Evolutionary conservation across 2,329 filamentous ascomycete species (phyloP), one percentile per base, ranked within the genome.

Genomic region (Coleophoma eucalyptorum): DNA sequence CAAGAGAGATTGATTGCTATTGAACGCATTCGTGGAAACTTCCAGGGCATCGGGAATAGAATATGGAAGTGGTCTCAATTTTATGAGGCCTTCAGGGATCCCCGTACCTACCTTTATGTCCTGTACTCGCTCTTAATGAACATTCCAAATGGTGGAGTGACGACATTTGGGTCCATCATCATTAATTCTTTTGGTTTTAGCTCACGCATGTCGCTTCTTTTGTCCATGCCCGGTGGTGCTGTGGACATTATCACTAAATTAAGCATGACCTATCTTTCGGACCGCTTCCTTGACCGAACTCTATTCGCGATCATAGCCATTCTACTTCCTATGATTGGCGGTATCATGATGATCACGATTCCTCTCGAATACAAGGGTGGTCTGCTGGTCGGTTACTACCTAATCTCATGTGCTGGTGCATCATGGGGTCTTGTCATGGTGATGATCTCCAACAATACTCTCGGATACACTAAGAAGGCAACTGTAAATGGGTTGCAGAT

Each of bases 101-200:
- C 53, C 3, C 50, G 50, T 19, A 58, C 55, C 19, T 57, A 52
- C 44, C 42, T 57, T n/a, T 50, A 51, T n/a, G 49, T 58, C 38
- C 37, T 48, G 4, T 51, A 43, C 12, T 46, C 56, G 2, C 44
- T 58, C 19, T 26, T 67, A 7, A 50, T 57, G 11, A 56, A 61
- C 49, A 64, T 65, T 49, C 60, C 60, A 10, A 65, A 65, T 49
- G 65, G 65, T 58, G 50, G 54, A 11, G 48, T 57, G 26, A 53
- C 56, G 31, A 57, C 52, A 16, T 58, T 57, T 26, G 49, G 44
- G 12, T 42, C 52, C 10, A 51, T 58, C 10, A 48, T 60, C 19
- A 49, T 60, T 44, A 55, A 50, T n/a, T 52, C 48, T 10, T 65
- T 67, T 43, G 65, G 65, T 7, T 67, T 65, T 51, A 64, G 58